Evolutionary conservation across 768 basidiomycete species (phyloP), one percentile per base, ranked within the genome.

Genomic region (Agrocybe chaxingu): DNA sequence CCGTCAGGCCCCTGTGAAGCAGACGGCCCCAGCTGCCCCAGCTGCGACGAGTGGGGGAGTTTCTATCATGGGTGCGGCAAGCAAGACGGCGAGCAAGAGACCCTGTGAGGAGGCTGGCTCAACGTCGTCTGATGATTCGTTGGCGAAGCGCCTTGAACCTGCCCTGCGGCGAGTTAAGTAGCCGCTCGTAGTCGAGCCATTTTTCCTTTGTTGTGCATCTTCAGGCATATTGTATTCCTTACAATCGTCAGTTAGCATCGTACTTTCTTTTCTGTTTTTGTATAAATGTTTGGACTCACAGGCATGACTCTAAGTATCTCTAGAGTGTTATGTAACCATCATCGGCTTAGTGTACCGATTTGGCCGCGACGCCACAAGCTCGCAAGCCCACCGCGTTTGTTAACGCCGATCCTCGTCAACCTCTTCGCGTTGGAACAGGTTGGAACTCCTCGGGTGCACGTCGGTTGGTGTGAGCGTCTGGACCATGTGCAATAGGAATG

Each of bases 91-190:
- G 12, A 68, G 58, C 32, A 89, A 89, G 57, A 78, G 86, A 29
- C 74, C 79, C 31, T 74, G 85, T 37, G 86, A 89, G 54, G 81
- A 82, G 30, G 24, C 24, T 24, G 72, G 70, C 8, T 63, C 67
- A 19, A 55, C 59, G 16, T 16, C 62, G n/a, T 54, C 66, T 0
- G 82, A 83, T 13, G 81, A 83, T 57, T 78, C 84, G 8, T 69
- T 87, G 31, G 82, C 79, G 0, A 88, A 89, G 60, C 79, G 87
- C 39, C 53, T 85, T 45, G 87, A 85, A 61, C 80, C 81, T 42
- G 78, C 80, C 39, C 75, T 32, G 53, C 60, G 24, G 39, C 60
- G 8, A 48, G 40, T 29, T 60, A 16, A 16, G 16, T 16, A 61
- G 43, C 61, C 61, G 34, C 52, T 56, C 24, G 52, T 53, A 32